These are phyloP conservation scores for Nigrospora oryzae DNA, from an alignment of 2,329 filamentous ascomycete genomes.

Conservation along the genomic window DNA sequence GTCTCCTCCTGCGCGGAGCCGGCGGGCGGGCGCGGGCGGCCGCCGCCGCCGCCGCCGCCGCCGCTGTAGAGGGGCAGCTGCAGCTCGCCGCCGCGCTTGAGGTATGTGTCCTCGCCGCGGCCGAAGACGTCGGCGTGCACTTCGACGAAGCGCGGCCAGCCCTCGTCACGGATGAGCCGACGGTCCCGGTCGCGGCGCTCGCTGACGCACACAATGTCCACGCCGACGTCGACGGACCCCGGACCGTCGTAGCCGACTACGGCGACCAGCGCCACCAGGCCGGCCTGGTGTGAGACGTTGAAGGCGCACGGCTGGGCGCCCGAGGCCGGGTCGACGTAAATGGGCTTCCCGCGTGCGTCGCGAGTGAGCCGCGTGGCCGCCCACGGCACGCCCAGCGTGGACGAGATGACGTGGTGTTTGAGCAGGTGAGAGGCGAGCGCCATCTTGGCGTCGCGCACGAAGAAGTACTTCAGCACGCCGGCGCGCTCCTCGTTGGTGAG, in stretches of 20 bases:
- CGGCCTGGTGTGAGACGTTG: conserved; percentile 74
- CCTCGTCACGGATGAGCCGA: conserved; percentile 40
- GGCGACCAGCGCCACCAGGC: conserved; percentile 61
- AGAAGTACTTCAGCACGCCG: conserved; percentile 52
- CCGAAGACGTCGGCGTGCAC: conserved; percentile 66
- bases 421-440: conserved; percentile 63
- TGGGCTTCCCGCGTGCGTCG: conserved; percentile 45
- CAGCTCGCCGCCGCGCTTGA: conserved; percentile 38
- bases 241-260: conserved; percentile 23
- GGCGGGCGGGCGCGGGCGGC: conserved; percentile 14
- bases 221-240: conserved; percentile 46
- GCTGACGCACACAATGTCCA: conserved; percentile 67
- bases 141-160: conserved; percentile 61
- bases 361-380: conserved; percentile 45
- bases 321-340: conserved; percentile 39
- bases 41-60: conserved; percentile 7
- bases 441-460: conserved; percentile 67
- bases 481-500: conserved; percentile 47
- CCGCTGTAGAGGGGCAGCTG: conserved; percentile 8
- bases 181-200: conserved; percentile 60
- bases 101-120: conserved; percentile 49
- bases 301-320: conserved; percentile 47
- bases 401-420: conserved; percentile 61
- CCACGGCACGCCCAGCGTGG: conserved; percentile 53
- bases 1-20: conserved; percentile 21